phyloP scores from a whole-genome alignment of 805 yeast species.

The Jamesozyma jinghongensis region DNA sequence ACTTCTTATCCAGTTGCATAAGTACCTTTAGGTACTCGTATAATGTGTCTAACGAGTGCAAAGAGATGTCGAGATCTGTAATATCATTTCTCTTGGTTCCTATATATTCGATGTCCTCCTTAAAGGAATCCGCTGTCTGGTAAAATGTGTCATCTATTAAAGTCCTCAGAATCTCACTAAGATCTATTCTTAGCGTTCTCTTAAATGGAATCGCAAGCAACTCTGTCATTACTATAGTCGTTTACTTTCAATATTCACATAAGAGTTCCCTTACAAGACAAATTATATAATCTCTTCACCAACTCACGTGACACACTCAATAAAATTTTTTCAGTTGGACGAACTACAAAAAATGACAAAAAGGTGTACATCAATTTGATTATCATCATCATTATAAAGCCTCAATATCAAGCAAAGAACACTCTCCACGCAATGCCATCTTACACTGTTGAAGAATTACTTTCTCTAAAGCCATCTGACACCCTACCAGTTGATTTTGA shows the following conservation, averaged over 20 bases:
- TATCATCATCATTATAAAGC: too few species aligned
- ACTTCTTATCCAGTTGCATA: constrained; percentile 39
- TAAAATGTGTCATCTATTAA: constrained; percentile 42
- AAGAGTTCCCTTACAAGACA: too few species aligned
- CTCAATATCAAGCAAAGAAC: too few species aligned
- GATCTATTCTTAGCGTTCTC: constrained; percentile 35
- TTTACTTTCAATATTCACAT: background rate
- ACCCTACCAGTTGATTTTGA: constrained; percentile 54
- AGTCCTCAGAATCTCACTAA: constrained; percentile 33
- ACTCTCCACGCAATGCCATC: constrained; percentile 10
- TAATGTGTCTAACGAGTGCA: constrained; percentile 32
- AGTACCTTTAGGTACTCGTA: constrained; percentile 42
- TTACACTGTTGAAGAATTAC: constrained; percentile 65
- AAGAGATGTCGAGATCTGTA: constrained; percentile 29
- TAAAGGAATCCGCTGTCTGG: constrained; percentile 37
- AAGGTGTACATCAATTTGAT: too few species aligned
- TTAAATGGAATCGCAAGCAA: constrained; percentile 45
- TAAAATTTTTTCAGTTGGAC: background rate
- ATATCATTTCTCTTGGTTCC: constrained; percentile 38
- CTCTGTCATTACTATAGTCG: constrained; percentile 26
- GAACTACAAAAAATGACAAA: too few species aligned
- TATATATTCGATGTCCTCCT: constrained; percentile 36
- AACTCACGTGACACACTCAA: background rate
- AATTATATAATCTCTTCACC: too few species aligned
- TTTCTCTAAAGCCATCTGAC: constrained; percentile 47